phyloP scores from a whole-genome alignment of 2,329 filamentous ascomycete species.

The Lasiodiplodia hormozganensis region DNA sequence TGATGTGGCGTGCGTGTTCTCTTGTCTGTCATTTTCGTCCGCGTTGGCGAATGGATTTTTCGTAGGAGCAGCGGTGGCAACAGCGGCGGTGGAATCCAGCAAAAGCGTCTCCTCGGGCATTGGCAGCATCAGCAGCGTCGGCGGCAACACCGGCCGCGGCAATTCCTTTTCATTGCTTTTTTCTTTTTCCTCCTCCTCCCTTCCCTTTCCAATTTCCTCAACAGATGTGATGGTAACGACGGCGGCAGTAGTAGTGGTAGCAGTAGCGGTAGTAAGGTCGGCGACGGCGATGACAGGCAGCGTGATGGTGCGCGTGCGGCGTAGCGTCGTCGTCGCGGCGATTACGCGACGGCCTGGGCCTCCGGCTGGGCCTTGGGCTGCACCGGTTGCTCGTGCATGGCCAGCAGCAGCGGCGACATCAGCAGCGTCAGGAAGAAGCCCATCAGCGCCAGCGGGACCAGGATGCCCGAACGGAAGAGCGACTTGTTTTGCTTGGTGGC shows the following conservation, averaged over 20 bases:
- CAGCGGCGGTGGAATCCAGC: slow-evolving; percentile 5
- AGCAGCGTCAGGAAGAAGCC: slow-evolving; percentile 25
- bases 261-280: background rate
- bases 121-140: background rate
- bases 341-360: slow-evolving; percentile 19
- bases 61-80: background rate
- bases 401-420: slow-evolving; percentile 27
- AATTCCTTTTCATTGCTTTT: background rate
- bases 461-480: slow-evolving; percentile 24
- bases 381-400: slow-evolving; percentile 26
- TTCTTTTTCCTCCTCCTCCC: background rate
- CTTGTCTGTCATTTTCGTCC: background rate
- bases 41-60: background rate
- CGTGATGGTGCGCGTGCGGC: slow-evolving; percentile 15
- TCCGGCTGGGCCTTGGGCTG: slow-evolving; percentile 16
- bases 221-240: background rate
- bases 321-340: background rate
- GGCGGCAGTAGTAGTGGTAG: background rate
- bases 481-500: slow-evolving; percentile 6
- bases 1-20: background rate
- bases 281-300: slow-evolving; percentile 1
- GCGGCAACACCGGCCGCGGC: background rate
- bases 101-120: background rate
- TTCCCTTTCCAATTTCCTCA: background rate
- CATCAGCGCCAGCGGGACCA: slow-evolving; percentile 19